Percentiles rank a stretch among this genome's conserved stretches.
These are phyloP conservation scores for Datisca glomerata DNA, from an alignment of 306 rosid genomes.

Conservation along the genomic window DNA sequence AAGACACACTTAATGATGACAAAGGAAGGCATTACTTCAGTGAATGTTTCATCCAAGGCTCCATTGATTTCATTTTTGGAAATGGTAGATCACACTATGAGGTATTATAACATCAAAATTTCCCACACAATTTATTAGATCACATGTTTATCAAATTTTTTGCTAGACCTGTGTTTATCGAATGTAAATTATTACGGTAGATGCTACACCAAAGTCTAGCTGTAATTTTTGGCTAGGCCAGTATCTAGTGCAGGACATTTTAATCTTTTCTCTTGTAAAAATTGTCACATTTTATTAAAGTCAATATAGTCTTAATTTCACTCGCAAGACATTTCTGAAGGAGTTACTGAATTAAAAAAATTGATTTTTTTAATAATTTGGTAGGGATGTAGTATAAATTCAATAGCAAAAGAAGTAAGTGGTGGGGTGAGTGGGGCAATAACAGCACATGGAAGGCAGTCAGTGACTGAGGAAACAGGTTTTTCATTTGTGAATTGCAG, in stretches of 20 bases:
- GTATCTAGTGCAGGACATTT: too few relatives aligned
- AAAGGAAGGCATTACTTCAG: slow-evolving; percentile 63
- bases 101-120: slow-evolving; percentile 18
- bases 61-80: slow-evolving; percentile 87
- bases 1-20: slow-evolving; percentile 74
- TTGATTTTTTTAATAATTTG: not conserved
- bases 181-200: too few relatives aligned
- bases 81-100: slow-evolving; percentile 61
- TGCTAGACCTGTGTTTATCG: too few relatives aligned
- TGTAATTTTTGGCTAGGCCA: too few relatives aligned
- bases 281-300: too few relatives aligned
- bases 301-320: not conserved
- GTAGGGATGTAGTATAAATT: slow-evolving; percentile 46
- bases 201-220: too few relatives aligned
- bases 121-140: not conserved
- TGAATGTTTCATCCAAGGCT: slow-evolving; percentile 72
- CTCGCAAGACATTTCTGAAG: not conserved
- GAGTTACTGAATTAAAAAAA: not conserved
- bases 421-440: slow-evolving; percentile 46
- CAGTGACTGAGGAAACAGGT: slow-evolving; percentile 38
- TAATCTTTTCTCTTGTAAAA: too few relatives aligned
- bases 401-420: slow-evolving; percentile 34
- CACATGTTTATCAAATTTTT: not conserved
- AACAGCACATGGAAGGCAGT: slow-evolving; percentile 59
- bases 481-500: slow-evolving; percentile 73